Evolutionary conservation across 768 basidiomycete species (phyloP), one percentile per base, ranked within the genome.

Genomic region (Pisolithus albus): DNA sequence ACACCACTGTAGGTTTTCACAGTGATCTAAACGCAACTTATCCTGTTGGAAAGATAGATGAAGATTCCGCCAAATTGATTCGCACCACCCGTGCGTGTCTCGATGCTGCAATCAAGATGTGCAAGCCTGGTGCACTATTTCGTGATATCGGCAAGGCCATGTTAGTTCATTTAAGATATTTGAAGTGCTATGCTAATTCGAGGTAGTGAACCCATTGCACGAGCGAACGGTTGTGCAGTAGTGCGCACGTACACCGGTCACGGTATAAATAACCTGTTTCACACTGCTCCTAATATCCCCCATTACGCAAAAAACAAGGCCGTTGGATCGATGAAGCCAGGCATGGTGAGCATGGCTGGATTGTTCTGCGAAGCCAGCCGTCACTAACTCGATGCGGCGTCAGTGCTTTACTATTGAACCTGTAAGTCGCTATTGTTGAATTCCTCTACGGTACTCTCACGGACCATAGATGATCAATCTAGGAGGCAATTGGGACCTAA

Each of bases 281-380:
- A 96, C 64, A 72, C 71, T 52, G 61, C 83, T 0, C 94, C 94
- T 1, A 96, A 93, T 65, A 82, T 96, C 38, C 91, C 92, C 10
- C 94, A 96, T 70, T 96, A 95, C 59, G 91, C 90, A 19, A 92
- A 92, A 66, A 94, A 91, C 63, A 95, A 93, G 68, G 90, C 89
- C 39, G 75, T 92, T 2, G 94, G 94, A 21, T 81, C 84, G 5
- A 95, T 97, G 93, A 93, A 92, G 65, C 70, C 88, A 21, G 94
- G 94, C 58, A 95, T 86, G 89, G 90, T 91, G 57, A 61, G 84
- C 68, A 13, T 23, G 39, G 41, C 23, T 26, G 30, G 49, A 1
- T 3, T n/a, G 21, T 37, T 46, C 10, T 5, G 36, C 8, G 36
- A 34, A 18, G 28, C 37, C 18, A 18, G 40, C 15, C 41, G 50